phyloP scores from a whole-genome alignment of 805 yeast species.

The Hagleromyces aurorensis region DNA sequence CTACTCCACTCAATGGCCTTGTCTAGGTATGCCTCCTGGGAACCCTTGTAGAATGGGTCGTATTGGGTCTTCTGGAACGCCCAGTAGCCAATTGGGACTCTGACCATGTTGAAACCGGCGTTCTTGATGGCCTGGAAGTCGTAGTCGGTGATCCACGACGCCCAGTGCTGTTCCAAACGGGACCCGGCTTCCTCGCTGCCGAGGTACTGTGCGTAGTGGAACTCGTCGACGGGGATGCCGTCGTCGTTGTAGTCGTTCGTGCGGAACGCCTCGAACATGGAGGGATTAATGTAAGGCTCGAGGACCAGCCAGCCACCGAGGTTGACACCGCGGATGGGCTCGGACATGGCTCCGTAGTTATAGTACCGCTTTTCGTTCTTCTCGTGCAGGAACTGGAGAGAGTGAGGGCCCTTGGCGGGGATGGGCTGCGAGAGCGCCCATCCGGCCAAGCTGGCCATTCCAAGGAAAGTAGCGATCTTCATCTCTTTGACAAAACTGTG shows the following conservation, averaged over 20 bases:
- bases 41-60: conserved; percentile 84
- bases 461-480: background rate
- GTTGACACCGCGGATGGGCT: conserved; percentile 51
- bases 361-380: conserved; percentile 14
- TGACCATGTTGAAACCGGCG: conserved; percentile 72
- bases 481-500: conserved; percentile 1
- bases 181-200: conserved; percentile 52
- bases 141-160: conserved; percentile 60
- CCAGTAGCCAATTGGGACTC: conserved; percentile 96
- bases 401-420: conserved; percentile 11
- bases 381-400: conserved; percentile 13
- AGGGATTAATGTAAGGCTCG: conserved; percentile 80
- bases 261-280: conserved; percentile 50
- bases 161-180: conserved; percentile 66
- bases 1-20: conserved; percentile 72
- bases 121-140: conserved; percentile 56
- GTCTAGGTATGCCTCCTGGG: conserved; percentile 60
- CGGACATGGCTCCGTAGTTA: conserved; percentile 11
- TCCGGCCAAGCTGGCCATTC: conserved; percentile 2
- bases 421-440: conserved; percentile 12
- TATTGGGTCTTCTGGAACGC: conserved; percentile 54
- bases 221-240: conserved; percentile 74
- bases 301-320: conserved; percentile 86
- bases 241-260: conserved; percentile 27
- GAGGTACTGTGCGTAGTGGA: conserved; percentile 49